Conservation (phyloP, 176 grass and related monocot species). For the Juncus inflexus region DNA sequence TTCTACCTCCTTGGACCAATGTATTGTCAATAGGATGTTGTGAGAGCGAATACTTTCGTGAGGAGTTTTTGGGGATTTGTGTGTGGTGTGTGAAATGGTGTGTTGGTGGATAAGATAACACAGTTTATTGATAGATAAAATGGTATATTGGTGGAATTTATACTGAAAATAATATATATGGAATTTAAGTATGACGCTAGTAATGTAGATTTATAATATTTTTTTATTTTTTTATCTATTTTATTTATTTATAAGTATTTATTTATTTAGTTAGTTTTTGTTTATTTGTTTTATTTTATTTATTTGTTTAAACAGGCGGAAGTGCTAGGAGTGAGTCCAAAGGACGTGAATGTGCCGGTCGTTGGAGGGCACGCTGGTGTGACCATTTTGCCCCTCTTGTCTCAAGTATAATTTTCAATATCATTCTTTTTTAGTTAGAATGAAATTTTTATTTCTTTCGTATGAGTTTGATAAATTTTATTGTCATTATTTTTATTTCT, state of each 20-base stretch:
- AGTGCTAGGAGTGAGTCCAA: slow-evolving; percentile 87
- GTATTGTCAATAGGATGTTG: too few relatives aligned
- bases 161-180: too few relatives aligned
- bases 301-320: slow-evolving; percentile 55
- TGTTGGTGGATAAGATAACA: too few relatives aligned
- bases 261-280: not conserved
- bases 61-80: slow-evolving; percentile 22
- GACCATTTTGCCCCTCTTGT: slow-evolving; percentile 34
- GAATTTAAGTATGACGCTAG: too few relatives aligned
- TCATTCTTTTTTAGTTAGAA: not conserved
- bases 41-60: slow-evolving; percentile 99
- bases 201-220: too few relatives aligned
- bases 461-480: not conserved
- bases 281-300: too few relatives aligned
- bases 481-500: slow-evolving; percentile 13
- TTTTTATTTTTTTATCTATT: too few relatives aligned
- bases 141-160: too few relatives aligned
- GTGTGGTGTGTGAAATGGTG: too few relatives aligned
- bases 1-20: too few relatives aligned
- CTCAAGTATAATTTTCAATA: slow-evolving; percentile 13
- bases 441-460: not conserved
- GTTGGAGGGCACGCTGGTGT: slow-evolving; percentile 27
- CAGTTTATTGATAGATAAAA: too few relatives aligned
- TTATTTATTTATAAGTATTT: not conserved
- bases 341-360: slow-evolving; percentile 36